Evolutionary conservation across 2,329 filamentous ascomycete species (phyloP), one percentile per base, ranked within the genome.

Genomic region (Penicillium capsulatum): DNA sequence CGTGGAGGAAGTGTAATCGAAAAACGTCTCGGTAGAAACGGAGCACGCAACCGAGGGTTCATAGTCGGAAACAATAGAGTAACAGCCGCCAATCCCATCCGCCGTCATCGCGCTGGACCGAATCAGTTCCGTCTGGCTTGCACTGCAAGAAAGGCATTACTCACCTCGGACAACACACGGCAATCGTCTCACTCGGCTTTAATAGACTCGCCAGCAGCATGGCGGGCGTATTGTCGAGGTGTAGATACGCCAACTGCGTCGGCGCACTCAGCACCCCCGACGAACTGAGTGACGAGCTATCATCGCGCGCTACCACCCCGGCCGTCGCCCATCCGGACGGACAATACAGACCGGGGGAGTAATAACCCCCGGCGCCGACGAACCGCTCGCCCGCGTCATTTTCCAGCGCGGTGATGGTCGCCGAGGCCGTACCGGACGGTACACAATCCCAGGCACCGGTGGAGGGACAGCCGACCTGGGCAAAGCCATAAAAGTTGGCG

Each of bases 271-370:
- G 8, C n/a, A 27, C 9, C 2, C 45, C 48, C 7, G 45, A 44
- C 2, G 17, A 28, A 13, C n/a, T 40, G 0, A 40, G n/a, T 1
- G 29, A 14, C 1, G 17, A 31, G 4, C 33, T 17, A 2, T n/a
- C 38, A 20, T 42, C 31, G 7, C 37, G 43, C 9, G 34, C 27
- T 4, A 39, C 41, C 3, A 34, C 5, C 7, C 48, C 48, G 2
- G 42, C 34, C 1, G 43, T 47, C 4, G n/a, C 24, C 48, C 48
- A 51, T n/a, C 40, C 46, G 2, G 41, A 37, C 2, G 48, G 48
- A 24, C 46, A 51, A 29, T 47, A 38, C 58, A 14, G 50, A 46
- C 40, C 40, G 2, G 40, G 40, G n/a, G 36, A 43, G 13, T 36
- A 43, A 22, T 43, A 43, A 3, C 10, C 33, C 20, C 6, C 10